phyloP scores from a whole-genome alignment of 495 filamentous ascomycete species.

The Annulohypoxylon bovei region DNA sequence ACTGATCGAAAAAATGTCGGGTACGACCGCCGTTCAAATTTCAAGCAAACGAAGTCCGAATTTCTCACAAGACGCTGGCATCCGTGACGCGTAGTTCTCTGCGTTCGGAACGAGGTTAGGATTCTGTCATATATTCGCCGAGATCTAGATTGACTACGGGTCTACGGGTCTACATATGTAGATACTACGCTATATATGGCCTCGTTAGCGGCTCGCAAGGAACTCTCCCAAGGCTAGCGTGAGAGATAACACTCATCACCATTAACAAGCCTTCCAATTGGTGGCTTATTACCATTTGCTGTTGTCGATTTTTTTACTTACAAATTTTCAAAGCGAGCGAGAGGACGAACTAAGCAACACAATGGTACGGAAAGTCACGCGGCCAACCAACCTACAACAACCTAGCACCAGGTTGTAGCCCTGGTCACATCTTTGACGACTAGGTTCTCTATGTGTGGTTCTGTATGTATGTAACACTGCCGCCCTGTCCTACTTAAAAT shows the following conservation, averaged over 20 bases:
- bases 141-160: conserved; percentile 41
- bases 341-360: neutral
- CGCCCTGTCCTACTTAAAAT: conserved; percentile 27
- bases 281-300: conserved; percentile 47
- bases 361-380: conserved; percentile 40
- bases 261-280: conserved; percentile 48
- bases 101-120: conserved; percentile 22
- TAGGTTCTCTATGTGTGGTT: conserved; percentile 1
- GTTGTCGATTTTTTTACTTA: conserved; percentile 59
- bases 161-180: conserved; percentile 12
- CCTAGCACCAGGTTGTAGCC: conserved; percentile 21
- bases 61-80: neutral
- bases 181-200: conserved; percentile 2
- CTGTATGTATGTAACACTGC: conserved; percentile 33
- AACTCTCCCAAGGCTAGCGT: conserved; percentile 24
- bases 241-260: conserved; percentile 50
- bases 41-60: neutral
- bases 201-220: conserved; percentile 35
- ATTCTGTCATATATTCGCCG: conserved; percentile 37
- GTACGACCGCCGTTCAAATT: neutral
- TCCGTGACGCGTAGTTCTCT: conserved; percentile 18
- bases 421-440: conserved; percentile 16
- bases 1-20: neutral
- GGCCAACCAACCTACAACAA: conserved; percentile 23
- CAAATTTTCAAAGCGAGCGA: conserved; percentile 32